Percentiles rank a stretch among this genome's conserved stretches.
These are phyloP conservation scores for Microbotryum silenes-acaulis DNA, from an alignment of 1,284 basidiomycete species.

Conservation along the genomic window DNA sequence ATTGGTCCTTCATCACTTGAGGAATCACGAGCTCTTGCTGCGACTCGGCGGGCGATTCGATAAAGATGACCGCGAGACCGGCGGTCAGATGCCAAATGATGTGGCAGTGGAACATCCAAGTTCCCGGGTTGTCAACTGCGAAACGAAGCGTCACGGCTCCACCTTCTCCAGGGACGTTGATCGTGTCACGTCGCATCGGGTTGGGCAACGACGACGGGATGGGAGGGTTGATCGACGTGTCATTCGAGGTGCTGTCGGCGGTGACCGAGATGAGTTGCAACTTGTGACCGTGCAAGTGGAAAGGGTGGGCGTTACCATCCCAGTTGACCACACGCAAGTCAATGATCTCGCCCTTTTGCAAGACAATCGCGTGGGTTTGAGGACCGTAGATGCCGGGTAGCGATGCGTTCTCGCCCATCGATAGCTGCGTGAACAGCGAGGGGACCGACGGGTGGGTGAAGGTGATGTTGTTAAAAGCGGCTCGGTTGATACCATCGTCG, in stretches of 20 bases:
- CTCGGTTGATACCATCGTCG: slow-evolving; percentile 67
- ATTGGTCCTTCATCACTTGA: slow-evolving; percentile 58
- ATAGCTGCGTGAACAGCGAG: slow-evolving; percentile 63
- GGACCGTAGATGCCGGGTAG: slow-evolving; percentile 63
- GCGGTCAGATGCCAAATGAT: slow-evolving; percentile 61
- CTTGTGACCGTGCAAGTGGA: slow-evolving; percentile 67
- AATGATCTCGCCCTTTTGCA: slow-evolving; percentile 66
- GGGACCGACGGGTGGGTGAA: slow-evolving; percentile 53
- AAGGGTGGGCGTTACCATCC: slow-evolving; percentile 42
- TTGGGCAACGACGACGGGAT: slow-evolving; percentile 65
- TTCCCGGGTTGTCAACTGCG: slow-evolving; percentile 71
- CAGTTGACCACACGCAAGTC: slow-evolving; percentile 80
- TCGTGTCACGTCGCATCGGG: slow-evolving; percentile 69
- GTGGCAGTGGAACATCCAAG: slow-evolving; percentile 60
- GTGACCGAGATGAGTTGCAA: slow-evolving; percentile 57
- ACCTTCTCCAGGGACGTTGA: slow-evolving; percentile 50
- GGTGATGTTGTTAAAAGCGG: slow-evolving; percentile 56
- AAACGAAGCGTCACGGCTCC: slow-evolving; percentile 56
- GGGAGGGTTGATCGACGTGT: slow-evolving; percentile 72
- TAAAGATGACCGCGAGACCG: slow-evolving; percentile 64
- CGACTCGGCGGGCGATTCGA: slow-evolving; percentile 62
- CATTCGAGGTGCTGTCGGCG: slow-evolving; percentile 63
- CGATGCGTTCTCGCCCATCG: slow-evolving; percentile 66
- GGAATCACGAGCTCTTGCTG: slow-evolving; percentile 51
- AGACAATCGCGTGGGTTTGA: slow-evolving; percentile 55